Conservation (phyloP, 495 filamentous ascomycete species). For the Xylaria castorea region DNA sequence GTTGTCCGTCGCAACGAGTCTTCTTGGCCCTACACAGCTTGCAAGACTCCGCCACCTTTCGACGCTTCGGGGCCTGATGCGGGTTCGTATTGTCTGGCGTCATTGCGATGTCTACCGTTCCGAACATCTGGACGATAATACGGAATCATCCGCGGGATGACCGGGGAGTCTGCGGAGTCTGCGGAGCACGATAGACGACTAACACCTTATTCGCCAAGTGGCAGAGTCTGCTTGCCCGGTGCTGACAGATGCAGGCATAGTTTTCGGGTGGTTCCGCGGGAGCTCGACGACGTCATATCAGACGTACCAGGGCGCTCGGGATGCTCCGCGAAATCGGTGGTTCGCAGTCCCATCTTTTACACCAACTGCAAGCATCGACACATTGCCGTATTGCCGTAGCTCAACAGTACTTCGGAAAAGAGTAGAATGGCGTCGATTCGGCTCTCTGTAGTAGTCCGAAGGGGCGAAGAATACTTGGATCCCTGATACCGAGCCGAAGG, state of each 20-base stretch:
- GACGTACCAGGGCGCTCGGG: not conserved
- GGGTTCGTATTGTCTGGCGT: not conserved
- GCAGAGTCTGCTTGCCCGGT: not conserved
- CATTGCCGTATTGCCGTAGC: not conserved
- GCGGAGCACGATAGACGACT: not conserved
- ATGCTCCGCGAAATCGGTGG: not conserved
- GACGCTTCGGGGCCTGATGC: not conserved
- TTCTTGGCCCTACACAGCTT: not conserved
- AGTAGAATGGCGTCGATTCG: not conserved
- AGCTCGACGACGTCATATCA: not conserved
- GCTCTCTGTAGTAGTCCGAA: not conserved
- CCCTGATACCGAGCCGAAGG: not conserved
- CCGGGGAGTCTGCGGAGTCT: not conserved
- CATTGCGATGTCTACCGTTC: not conserved
- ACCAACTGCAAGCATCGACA: not conserved
- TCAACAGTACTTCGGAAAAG: not conserved
- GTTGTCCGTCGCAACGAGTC: not conserved
- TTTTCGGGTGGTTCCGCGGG: not conserved
- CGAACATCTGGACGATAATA: not conserved
- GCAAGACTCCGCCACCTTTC: not conserved
- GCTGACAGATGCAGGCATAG: not conserved
- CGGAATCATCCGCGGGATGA: constrained; percentile 1
- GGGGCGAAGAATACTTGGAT: not conserved
- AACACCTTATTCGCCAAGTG: not conserved
- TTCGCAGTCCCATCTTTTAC: not conserved